These are phyloP conservation scores for Colletotrichum caudatum DNA, from an alignment of 2,329 filamentous ascomycete genomes.

Conservation along the genomic window DNA sequence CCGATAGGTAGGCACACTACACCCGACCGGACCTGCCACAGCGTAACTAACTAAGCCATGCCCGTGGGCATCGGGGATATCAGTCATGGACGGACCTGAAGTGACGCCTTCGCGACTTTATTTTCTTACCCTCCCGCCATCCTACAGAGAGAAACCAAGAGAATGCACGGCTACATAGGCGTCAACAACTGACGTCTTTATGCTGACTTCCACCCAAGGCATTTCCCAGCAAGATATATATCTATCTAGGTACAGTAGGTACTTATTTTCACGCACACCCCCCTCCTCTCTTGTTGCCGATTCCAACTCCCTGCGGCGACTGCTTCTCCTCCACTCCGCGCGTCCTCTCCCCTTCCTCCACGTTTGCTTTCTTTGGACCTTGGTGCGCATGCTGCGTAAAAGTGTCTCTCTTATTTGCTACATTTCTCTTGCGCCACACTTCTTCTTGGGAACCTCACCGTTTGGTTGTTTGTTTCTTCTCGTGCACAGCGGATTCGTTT, in stretches of 20 bases:
- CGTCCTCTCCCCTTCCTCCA: background rate
- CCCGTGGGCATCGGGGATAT: background rate
- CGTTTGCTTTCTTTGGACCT: background rate
- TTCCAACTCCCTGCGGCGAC: no score
- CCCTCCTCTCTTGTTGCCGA: background rate
- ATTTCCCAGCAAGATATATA: background rate
- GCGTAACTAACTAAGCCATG: background rate
- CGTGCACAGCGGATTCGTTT: conserved; percentile 17
- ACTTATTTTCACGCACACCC: conserved; percentile 8
- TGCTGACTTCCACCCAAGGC: background rate
- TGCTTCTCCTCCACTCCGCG: background rate
- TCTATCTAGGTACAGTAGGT: background rate
- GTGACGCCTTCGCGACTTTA: conserved; percentile 37
- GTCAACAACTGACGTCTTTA: conserved; percentile 1
- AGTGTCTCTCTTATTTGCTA: conserved; percentile 1
- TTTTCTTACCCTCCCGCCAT: conserved; percentile 17
- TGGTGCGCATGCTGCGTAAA: background rate
- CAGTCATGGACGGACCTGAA: conserved; percentile 16
- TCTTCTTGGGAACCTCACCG: background rate
- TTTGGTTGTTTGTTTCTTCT: conserved; percentile 8
- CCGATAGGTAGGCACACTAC: no score
- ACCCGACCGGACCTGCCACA: background rate
- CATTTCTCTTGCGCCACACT: conserved; percentile 5
- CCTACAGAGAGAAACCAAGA: conserved; percentile 3
- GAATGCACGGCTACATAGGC: conserved; percentile 17